These are phyloP conservation scores for Dimargaris verticillata DNA, from an alignment of 192 early-diverging fungal genomes.

Conservation along the genomic window DNA sequence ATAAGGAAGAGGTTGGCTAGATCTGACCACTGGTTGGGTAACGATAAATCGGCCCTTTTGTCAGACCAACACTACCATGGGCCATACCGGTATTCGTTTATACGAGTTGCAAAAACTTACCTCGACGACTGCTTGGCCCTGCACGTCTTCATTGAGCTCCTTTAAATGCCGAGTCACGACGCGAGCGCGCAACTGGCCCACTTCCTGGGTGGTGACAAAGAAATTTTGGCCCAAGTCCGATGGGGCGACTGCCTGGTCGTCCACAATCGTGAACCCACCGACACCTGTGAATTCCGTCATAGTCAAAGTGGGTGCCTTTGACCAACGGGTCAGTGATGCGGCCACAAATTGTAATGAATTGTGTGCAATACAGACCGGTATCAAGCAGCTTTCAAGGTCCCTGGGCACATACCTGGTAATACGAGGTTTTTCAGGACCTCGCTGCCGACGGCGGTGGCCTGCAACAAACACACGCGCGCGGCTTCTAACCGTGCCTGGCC, in stretches of 20 bases:
- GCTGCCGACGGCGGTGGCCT: constrained; percentile 67
- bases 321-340: too few relatives aligned
- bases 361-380: too few relatives aligned
- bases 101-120: constrained; percentile 17
- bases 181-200: constrained; percentile 51
- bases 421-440: constrained; percentile 92
- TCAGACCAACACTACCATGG: too few relatives aligned
- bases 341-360: too few relatives aligned
- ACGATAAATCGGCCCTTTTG: too few relatives aligned
- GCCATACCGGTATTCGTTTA: too few relatives aligned
- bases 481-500: constrained; percentile 78
- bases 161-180: constrained; percentile 41
- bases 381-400: too few relatives aligned
- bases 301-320: too few relatives aligned
- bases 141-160: constrained; percentile 82
- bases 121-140: constrained; percentile 38
- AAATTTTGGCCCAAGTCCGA: constrained; percentile 78
- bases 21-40: too few relatives aligned
- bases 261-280: constrained; percentile 74
- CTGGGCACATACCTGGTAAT: constrained; percentile 57
- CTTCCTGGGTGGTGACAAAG: constrained; percentile 53
- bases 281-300: constrained; percentile 39
- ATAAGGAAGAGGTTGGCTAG: too few relatives aligned
- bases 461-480: constrained; percentile 68
- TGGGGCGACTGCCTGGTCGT: constrained; percentile 43